These are phyloP conservation scores for Aureobasidium pullulans DNA, from an alignment of 2,329 filamentous ascomycete genomes.

Conservation along the genomic window DNA sequence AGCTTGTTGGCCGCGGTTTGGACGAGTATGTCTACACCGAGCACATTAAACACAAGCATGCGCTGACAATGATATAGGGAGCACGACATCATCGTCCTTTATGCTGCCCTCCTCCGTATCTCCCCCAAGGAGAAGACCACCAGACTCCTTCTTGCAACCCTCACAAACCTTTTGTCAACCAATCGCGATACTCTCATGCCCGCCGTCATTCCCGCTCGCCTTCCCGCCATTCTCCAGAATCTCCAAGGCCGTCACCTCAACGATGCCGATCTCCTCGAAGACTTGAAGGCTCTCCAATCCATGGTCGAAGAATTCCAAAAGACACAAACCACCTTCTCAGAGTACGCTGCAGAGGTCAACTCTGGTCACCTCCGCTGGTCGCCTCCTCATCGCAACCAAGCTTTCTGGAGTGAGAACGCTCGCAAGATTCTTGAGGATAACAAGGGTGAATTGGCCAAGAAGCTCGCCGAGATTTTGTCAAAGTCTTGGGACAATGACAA, in stretches of 20 bases:
- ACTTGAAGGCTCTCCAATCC: slow-evolving; percentile 38
- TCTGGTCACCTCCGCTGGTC: slow-evolving; percentile 88
- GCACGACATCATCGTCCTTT: slow-evolving; percentile 84
- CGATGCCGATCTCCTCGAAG: slow-evolving; percentile 46
- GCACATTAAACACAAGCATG: slow-evolving; percentile 15
- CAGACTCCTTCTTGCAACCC: slow-evolving; percentile 77
- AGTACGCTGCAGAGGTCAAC: slow-evolving; percentile 73
- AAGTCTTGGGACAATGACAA: slow-evolving; percentile 79
- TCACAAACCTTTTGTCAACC: slow-evolving; percentile 76
- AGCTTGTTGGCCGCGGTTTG: slow-evolving; percentile 65
- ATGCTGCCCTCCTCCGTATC: slow-evolving; percentile 82
- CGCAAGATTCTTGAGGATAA: slow-evolving; percentile 77
- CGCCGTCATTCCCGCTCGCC: slow-evolving; percentile 74
- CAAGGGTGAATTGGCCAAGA: slow-evolving; percentile 68
- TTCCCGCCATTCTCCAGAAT: slow-evolving; percentile 57
- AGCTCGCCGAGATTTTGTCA: slow-evolving; percentile 77
- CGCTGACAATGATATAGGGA: slow-evolving; percentile 50
- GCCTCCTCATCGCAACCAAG: slow-evolving; percentile 75
- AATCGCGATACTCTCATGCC: slow-evolving; percentile 66
- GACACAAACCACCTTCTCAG: slow-evolving; percentile 59
- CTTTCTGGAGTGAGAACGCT: slow-evolving; percentile 90
- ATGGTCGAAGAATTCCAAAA: slow-evolving; percentile 81
- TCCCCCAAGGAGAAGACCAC: slow-evolving; percentile 99
- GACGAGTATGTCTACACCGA: slow-evolving; percentile 59
- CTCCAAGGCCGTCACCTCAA: slow-evolving; percentile 46